A percentile compares a stretch with the other conserved stretches of the same genome.
Conservation (phyloP, 2,329 filamentous ascomycete genomes). For the Zymoseptoria passerinii region DNA sequence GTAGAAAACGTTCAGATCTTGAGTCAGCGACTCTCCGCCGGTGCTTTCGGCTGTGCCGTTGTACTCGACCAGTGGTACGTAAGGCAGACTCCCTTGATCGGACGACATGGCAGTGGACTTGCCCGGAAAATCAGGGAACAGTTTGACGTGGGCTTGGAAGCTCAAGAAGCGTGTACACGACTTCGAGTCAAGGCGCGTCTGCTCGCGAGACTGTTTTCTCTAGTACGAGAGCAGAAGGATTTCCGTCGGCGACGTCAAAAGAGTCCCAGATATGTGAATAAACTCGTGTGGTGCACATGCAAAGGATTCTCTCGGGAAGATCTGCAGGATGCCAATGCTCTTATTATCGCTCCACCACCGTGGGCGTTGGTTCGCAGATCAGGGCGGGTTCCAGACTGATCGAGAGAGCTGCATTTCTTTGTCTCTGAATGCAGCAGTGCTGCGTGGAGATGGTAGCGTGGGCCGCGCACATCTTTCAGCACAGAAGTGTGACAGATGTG, state of each 20-base stretch:
- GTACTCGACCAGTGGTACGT: constrained; percentile 37
- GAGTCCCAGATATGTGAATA: background rate
- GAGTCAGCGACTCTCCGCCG: constrained; percentile 57
- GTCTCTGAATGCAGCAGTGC: background rate
- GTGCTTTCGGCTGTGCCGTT: constrained; percentile 53
- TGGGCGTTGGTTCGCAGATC: background rate
- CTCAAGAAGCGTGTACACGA: background rate
- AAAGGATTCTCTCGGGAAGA: background rate
- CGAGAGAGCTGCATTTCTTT: background rate
- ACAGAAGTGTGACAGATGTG: background rate
- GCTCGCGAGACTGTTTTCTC: background rate
- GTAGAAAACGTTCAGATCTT: constrained; percentile 80
- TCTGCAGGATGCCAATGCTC: background rate
- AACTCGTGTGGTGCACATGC: background rate
- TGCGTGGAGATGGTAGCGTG: background rate
- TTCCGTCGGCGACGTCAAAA: background rate
- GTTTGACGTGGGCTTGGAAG: too few species aligned
- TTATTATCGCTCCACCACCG: background rate
- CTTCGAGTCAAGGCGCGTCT: background rate
- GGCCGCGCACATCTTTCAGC: background rate
- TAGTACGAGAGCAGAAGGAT: background rate
- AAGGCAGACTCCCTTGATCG: constrained; percentile 7
- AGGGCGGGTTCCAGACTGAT: background rate
- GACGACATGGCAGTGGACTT: background rate
- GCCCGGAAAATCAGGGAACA: background rate